Base-by-base conservation (phyloP, 805 yeast species). In the Ogataea zsoltii region DNA sequence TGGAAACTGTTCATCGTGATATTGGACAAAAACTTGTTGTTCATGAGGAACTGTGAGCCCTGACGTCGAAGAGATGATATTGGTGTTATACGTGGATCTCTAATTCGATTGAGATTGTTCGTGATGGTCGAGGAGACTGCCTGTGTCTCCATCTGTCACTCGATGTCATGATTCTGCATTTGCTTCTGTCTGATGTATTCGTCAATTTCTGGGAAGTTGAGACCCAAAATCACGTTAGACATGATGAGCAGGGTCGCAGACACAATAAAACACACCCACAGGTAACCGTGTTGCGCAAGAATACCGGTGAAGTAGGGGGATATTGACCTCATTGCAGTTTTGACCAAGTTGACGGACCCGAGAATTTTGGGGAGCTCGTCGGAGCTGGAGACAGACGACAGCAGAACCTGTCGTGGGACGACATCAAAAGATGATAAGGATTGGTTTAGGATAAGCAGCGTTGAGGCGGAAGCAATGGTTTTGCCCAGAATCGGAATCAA, bases 331-430 rank as follows among this genome's bases (percentile, higher is more conserved):
- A 96, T 95, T 51, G 87, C 74, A 1, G 96, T 91, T 63, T 89
- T 88, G 19, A 85, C 89, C 31, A 90, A 82, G 58, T 89, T 90
- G 9, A 90, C 96, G 1, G 86, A 71, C 2, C 97, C 97, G 81
- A 90, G 75, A 1, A 85, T 90, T 54, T 74, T 77, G 2, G 96
- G 82, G 38, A 91, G 68, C 39, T 88, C 94, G 10, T 71, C 64
- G n/a, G 63, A 48, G 11, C 76, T 74, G 32, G 90, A 80, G 16
- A 88, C 69, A 2, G 86, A 74, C 0, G 95, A 82, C 40, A 90
- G 66, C 33, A 90, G 70, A 7, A 89, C 79, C 65, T 89, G 96
- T 41, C 97, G 77, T 6, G 97, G 96, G 2, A 89, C 94, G 23
- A 89, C 96, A 61, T 90, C 97, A 91, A 90, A 88, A 1, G 91